Conservation (phyloP, 768 basidiomycete genomes). For the Lentinula guzmanii region DNA sequence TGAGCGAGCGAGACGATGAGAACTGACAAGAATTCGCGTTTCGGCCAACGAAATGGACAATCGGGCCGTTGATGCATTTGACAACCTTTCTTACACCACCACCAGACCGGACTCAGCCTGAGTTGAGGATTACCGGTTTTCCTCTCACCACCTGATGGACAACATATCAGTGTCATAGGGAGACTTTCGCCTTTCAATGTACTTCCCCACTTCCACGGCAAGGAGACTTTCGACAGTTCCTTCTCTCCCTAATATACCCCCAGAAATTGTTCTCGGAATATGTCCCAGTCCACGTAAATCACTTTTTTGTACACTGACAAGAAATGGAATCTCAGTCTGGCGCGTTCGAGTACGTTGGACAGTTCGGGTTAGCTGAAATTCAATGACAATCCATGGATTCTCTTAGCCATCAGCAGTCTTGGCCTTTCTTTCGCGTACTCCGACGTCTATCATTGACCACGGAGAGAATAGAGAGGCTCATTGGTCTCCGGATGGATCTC, state of each 20-base stretch:
- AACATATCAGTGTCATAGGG: neutral
- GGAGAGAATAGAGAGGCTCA: slow-evolving; percentile 70
- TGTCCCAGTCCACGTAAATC: slow-evolving; percentile 66
- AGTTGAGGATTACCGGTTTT: neutral
- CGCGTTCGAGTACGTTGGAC: slow-evolving; percentile 63
- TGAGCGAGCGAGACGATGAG: neutral
- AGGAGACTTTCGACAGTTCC: slow-evolving; percentile 66
- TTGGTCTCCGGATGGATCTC: slow-evolving; percentile 81
- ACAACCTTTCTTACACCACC: neutral
- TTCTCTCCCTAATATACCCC: slow-evolving; percentile 54
- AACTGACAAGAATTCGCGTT: too few species aligned
- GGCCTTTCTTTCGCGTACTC: slow-evolving; percentile 70
- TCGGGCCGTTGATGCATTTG: neutral
- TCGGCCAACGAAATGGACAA: neutral
- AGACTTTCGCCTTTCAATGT: slow-evolving; percentile 42
- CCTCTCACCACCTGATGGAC: neutral
- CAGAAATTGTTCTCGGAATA: slow-evolving; percentile 53
- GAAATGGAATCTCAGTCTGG: slow-evolving; percentile 71
- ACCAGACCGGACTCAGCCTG: neutral
- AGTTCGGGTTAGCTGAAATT: slow-evolving; percentile 4
- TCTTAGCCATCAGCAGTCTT: slow-evolving; percentile 64
- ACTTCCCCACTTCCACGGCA: slow-evolving; percentile 80
- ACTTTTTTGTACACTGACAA: slow-evolving; percentile 75
- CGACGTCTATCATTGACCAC: slow-evolving; percentile 73
- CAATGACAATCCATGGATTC: neutral